A percentile compares a stretch with the other conserved stretches of the same genome.
These are phyloP conservation scores for Rhizopus delemar DNA, from an alignment of 371 early-diverging fungal genomes.

Conservation along the genomic window DNA sequence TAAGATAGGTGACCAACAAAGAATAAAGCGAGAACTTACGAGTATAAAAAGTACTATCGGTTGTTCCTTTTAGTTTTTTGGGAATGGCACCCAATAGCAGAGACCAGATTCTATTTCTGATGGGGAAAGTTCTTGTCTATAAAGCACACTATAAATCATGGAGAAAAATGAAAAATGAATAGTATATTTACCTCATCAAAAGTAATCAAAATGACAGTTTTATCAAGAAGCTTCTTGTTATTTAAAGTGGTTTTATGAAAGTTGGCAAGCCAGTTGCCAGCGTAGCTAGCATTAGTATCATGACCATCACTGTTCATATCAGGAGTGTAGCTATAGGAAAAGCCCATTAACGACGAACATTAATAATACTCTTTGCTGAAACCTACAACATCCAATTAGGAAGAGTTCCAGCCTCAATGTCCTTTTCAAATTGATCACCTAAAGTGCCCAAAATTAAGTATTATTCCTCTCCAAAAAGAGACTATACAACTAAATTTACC, in stretches of 20 bases:
- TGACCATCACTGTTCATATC: conserved; percentile 35
- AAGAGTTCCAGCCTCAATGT: conserved; percentile 20
- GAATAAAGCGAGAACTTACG: conserved; percentile 17
- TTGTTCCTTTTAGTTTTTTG: conserved; percentile 35
- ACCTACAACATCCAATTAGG: conserved; percentile 37
- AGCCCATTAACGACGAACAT: background rate
- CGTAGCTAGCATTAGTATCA: conserved; percentile 32
- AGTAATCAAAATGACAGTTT: conserved; percentile 30
- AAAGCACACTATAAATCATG: background rate
- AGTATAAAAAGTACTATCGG: conserved; percentile 56
- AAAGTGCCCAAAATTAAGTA: background rate
- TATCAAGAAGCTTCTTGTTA: conserved; percentile 19
- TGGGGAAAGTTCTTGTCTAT: conserved; percentile 22
- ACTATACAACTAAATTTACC: conserved; percentile 8
- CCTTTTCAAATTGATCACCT: conserved; percentile 25
- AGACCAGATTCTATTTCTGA: conserved; percentile 36
- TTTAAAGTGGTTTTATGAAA: conserved; percentile 29
- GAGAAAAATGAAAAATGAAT: background rate
- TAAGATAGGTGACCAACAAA: background rate
- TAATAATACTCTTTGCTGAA: background rate
- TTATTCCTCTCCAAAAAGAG: background rate
- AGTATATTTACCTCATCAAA: conserved; percentile 28
- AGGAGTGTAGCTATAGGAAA: conserved; percentile 25
- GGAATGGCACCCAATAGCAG: conserved; percentile 34
- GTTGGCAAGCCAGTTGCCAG: conserved; percentile 33